Conservation (phyloP, 164 flowering plant species). For the Tetracentron sinense region DNA sequence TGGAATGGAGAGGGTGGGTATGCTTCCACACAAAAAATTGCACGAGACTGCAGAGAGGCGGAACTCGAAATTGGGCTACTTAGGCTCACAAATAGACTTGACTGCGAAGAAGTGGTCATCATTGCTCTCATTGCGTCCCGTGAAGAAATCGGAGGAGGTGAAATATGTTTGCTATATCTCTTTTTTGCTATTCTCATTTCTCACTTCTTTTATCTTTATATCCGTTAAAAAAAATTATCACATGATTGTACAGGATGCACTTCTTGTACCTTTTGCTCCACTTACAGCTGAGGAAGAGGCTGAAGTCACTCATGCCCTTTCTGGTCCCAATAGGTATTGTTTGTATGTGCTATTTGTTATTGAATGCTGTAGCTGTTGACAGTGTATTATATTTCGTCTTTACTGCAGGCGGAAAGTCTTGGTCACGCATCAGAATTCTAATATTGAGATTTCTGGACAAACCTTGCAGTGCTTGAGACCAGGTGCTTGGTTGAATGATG, state of each 20-base stretch:
- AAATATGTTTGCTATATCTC: slow-evolving; percentile 6
- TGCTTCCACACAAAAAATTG: slow-evolving; percentile 40
- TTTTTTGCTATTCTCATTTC: not conserved
- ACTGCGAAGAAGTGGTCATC: slow-evolving; percentile 23
- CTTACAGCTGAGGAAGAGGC: slow-evolving; percentile 69
- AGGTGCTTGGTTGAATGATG: slow-evolving; percentile 91
- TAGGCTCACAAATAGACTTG: slow-evolving; percentile 37
- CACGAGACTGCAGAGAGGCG: slow-evolving; percentile 32
- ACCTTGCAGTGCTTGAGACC: slow-evolving; percentile 67
- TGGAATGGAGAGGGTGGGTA: slow-evolving; percentile 14
- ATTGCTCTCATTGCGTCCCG: slow-evolving; percentile 22
- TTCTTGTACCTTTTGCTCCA: slow-evolving; percentile 49
- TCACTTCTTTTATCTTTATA: not conserved
- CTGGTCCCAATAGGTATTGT: slow-evolving; percentile 44
- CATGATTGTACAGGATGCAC: slow-evolving; percentile 35
- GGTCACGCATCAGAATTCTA: slow-evolving; percentile 67
- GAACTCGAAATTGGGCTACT: slow-evolving; percentile 26
- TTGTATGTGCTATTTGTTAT: not conserved
- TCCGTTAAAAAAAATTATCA: not conserved
- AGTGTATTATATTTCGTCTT: slow-evolving; percentile 3
- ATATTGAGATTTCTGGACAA: slow-evolving; percentile 77
- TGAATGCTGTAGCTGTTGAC: not conserved
- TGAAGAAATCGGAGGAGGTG: slow-evolving; percentile 42
- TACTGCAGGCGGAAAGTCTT: slow-evolving; percentile 49
- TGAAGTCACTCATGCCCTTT: slow-evolving; percentile 54